phyloP scores from a whole-genome alignment of 2,329 filamentous ascomycete species.

The Penicillium sp. region DNA sequence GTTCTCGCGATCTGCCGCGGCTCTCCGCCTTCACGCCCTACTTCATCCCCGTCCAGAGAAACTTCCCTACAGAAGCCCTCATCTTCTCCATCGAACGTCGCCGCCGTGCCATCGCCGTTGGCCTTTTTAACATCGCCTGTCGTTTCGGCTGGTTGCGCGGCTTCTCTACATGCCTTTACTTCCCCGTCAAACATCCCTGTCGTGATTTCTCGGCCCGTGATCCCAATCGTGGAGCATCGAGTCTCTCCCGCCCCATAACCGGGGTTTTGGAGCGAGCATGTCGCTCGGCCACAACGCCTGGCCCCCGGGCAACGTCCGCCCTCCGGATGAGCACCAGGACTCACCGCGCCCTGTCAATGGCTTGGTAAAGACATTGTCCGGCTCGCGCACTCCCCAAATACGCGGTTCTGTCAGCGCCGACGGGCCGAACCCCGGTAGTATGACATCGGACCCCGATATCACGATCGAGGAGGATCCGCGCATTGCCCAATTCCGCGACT shows the following conservation, averaged over 20 bases:
- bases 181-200: conserved; percentile 21
- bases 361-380: conserved; percentile 42
- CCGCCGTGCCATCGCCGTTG: conserved; percentile 34
- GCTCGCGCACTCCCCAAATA: conserved; percentile 45
- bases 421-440: conserved; percentile 47
- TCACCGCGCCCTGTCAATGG: conserved; percentile 43
- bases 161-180: conserved; percentile 37
- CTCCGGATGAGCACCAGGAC: conserved; percentile 58
- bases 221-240: conserved; percentile 46
- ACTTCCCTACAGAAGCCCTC: conserved; percentile 37
- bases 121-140: conserved; percentile 30
- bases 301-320: conserved; percentile 60
- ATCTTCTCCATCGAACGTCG: conserved; percentile 40
- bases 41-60: conserved; percentile 42
- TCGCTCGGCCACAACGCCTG: conserved; percentile 68
- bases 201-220: conserved; percentile 33
- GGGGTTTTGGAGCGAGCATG: conserved; percentile 56
- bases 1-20: conserved; percentile 26
- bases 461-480: conserved; percentile 68
- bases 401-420: conserved; percentile 45
- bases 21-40: conserved; percentile 35
- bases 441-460: conserved; percentile 53
- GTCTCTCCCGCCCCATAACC: conserved; percentile 45
- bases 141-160: conserved; percentile 16
- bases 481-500: conserved; percentile 69